Evolutionary conservation across 164 flowering plant species (phyloP).

Genomic region (Vitis amurensis): DNA sequence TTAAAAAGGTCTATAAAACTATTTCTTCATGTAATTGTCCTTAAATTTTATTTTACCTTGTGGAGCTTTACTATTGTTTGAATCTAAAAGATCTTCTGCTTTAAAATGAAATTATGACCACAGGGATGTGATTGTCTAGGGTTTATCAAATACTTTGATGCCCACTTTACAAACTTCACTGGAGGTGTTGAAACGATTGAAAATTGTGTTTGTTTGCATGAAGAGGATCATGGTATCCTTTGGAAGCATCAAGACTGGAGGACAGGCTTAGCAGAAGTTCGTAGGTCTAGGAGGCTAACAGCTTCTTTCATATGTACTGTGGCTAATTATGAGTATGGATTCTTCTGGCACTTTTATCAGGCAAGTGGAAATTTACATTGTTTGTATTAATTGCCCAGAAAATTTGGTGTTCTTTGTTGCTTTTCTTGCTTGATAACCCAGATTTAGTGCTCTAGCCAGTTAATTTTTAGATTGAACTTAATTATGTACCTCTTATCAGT

Average conservation of each 20-base stretch:
- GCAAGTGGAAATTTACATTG: slow-evolving; percentile 31
- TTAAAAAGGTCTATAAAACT: slow-evolving; percentile 56
- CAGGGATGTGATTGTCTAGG: slow-evolving; percentile 98
- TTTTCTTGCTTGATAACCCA: not conserved
- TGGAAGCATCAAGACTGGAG: slow-evolving; percentile 99
- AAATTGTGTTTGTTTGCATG: slow-evolving; percentile 94
- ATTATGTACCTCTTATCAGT: too few species aligned
- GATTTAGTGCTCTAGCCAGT: not conserved
- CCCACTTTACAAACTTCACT: slow-evolving; percentile 84
- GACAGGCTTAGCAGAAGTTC: slow-evolving; percentile 82
- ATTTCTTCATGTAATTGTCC: not conserved
- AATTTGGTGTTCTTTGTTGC: slow-evolving; percentile 2
- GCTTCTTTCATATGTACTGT: slow-evolving; percentile 86
- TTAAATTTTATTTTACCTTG: not conserved
- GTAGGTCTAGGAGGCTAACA: slow-evolving; percentile 76
- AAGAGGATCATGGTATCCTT: slow-evolving; percentile 86
- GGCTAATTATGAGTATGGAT: slow-evolving; percentile 92
- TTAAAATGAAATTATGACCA: slow-evolving; percentile 8
- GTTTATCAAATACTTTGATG: slow-evolving; percentile 85
- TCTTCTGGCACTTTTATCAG: slow-evolving; percentile 93
- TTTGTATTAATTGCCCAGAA: not conserved
- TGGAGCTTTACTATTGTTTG: too few species aligned
- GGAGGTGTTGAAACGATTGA: slow-evolving; percentile 95
- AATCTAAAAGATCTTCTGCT: not conserved
- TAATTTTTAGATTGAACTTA: too few species aligned